Percentiles rank a stretch among this genome's conserved stretches.
These are phyloP conservation scores for Stachybotrys elegans DNA, from an alignment of 2,329 filamentous ascomycete genomes.

Conservation along the genomic window DNA sequence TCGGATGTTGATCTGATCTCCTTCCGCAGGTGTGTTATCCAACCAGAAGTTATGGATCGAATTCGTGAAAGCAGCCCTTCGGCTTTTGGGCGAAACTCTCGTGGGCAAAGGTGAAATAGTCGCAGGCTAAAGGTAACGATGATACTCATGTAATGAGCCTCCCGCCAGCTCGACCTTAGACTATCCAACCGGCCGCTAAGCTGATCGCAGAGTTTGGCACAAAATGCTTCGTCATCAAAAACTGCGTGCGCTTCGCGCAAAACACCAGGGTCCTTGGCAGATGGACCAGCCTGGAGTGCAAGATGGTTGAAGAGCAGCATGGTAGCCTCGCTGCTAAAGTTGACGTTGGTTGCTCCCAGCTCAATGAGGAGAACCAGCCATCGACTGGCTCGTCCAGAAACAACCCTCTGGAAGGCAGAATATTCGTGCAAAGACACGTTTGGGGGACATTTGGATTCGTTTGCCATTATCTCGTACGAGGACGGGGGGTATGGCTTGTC, in stretches of 20 bases:
- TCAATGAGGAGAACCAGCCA: conserved; percentile 48
- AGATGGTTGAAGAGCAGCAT: conserved; percentile 46
- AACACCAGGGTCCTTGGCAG: conserved; percentile 13
- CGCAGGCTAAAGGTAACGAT: conserved; percentile 47
- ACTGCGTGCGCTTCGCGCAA: conserved; percentile 43
- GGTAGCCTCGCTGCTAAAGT: conserved; percentile 52
- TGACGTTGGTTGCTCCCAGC: conserved; percentile 48
- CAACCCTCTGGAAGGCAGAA: conserved; percentile 41
- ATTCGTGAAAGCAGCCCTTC: conserved; percentile 31
- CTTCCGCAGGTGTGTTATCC: conserved; percentile 42
- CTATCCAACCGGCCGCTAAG: conserved; percentile 35
- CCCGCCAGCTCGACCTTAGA: conserved; percentile 53
- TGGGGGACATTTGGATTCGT: conserved; percentile 40
- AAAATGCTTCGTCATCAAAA: conserved; percentile 47
- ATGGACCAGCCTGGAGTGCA: conserved; percentile 50
- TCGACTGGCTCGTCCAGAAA: conserved; percentile 39
- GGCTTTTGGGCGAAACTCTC: conserved; percentile 12
- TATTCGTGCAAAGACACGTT: conserved; percentile 47
- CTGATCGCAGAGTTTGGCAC: conserved; percentile 39
- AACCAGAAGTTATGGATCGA: conserved; percentile 38
- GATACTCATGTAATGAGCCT: conserved; percentile 52
- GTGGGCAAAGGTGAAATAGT: conserved; percentile 13
- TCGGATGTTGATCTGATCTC: conserved; percentile 37
- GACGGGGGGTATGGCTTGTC: conserved; percentile 33
- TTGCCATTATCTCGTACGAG: conserved; percentile 50